A percentile compares a stretch with the other conserved stretches of the same genome.
Conservation (phyloP, 169 alveolate species). For the Plasmodium vivax region DNA sequence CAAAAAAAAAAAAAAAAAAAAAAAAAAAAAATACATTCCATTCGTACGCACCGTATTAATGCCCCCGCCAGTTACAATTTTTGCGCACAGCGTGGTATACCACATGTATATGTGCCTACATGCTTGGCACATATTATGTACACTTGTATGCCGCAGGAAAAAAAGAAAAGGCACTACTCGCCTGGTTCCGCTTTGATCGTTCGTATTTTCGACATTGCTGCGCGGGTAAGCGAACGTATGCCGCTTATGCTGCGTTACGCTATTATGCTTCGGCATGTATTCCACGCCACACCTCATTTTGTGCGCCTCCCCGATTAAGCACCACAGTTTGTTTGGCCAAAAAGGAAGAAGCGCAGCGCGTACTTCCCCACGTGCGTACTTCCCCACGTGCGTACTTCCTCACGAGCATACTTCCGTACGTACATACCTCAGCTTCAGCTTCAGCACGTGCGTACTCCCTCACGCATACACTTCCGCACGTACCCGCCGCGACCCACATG, state of each 20-base stretch:
- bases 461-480: not conserved
- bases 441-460: not conserved
- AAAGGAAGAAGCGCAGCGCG: not conserved
- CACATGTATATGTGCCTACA: not conserved
- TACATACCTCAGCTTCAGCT: not conserved
- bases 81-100: not conserved
- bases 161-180: not conserved
- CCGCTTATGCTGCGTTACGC: not conserved
- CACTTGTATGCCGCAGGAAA: not conserved
- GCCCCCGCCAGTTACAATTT: not conserved
- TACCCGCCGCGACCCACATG: not conserved
- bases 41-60: not conserved
- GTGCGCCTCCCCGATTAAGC: not conserved
- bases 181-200: not conserved
- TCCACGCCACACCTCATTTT: not conserved
- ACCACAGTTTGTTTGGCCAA: not conserved
- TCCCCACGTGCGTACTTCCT: not conserved
- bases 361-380: not conserved
- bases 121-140: not conserved
- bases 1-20: not conserved
- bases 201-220: not conserved
- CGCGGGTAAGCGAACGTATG: not conserved
- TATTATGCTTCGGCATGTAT: not conserved
- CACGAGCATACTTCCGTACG: not conserved
- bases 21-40: not conserved